phyloP scores from a whole-genome alignment of 768 basidiomycete species.

The Ramaria sp. region DNA sequence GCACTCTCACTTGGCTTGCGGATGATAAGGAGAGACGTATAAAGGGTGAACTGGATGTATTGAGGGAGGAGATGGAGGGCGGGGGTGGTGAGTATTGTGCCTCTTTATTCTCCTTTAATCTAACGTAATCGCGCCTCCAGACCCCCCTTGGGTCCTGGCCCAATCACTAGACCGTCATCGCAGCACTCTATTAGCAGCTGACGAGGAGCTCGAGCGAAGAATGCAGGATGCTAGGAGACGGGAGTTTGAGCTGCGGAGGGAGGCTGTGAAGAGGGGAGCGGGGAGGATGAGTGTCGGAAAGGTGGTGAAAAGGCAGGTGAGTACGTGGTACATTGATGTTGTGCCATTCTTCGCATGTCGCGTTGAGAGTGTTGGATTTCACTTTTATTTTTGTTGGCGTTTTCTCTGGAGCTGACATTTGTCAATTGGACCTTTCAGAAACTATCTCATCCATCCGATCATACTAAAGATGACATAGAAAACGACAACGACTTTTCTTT shows the following conservation, averaged over 20 bases:
- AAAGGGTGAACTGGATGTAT: constrained; percentile 42
- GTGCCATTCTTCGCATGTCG: too few relatives aligned
- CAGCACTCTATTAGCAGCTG: constrained; percentile 56
- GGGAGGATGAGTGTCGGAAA: constrained; percentile 39
- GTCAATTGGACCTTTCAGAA: background rate
- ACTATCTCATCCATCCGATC: background rate
- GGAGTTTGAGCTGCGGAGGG: too few relatives aligned
- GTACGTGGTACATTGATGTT: too few relatives aligned
- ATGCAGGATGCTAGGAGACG: constrained; percentile 50
- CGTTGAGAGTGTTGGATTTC: background rate
- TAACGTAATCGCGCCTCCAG: constrained; percentile 22
- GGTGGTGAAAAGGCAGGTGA: constrained; percentile 55
- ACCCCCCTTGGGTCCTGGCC: constrained; percentile 64
- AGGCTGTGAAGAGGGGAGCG: constrained; percentile 41
- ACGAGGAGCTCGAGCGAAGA: constrained; percentile 50
- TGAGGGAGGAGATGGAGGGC: too few relatives aligned
- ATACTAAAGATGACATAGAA: constrained; percentile 18
- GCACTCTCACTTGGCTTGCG: constrained; percentile 62
- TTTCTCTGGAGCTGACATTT: too few relatives aligned
- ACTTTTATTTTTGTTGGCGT: too few relatives aligned
- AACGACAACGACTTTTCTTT: constrained; percentile 53
- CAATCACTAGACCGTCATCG: constrained; percentile 58
- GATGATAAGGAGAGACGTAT: constrained; percentile 61
- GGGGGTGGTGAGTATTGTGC: too few relatives aligned
- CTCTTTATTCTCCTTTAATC: background rate